Evolutionary conservation across 2,329 filamentous ascomycete species (phyloP).

Genomic region (Fusarium succisae): DNA sequence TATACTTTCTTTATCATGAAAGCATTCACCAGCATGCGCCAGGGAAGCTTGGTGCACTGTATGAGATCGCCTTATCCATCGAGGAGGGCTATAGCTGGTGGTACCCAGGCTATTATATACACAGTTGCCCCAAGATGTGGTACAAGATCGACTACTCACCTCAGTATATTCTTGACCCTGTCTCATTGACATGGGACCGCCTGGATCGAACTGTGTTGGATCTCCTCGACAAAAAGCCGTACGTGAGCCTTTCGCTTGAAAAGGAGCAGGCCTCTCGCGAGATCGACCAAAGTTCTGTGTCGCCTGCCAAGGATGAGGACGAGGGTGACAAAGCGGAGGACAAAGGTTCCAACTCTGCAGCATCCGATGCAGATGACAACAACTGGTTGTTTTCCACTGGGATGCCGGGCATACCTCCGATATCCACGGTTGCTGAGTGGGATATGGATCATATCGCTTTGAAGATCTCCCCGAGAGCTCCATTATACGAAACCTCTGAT

Average conservation of each 20-base stretch:
- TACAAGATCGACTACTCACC: slow-evolving; percentile 85
- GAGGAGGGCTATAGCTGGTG: slow-evolving; percentile 79
- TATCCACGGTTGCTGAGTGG: slow-evolving; percentile 61
- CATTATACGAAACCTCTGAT: slow-evolving; percentile 58
- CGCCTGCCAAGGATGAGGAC: background rate
- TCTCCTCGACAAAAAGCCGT: slow-evolving; percentile 64
- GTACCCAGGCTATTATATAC: slow-evolving; percentile 86
- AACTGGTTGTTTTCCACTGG: slow-evolving; percentile 63
- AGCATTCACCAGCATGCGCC: slow-evolving; percentile 75
- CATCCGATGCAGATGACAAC: slow-evolving; percentile 28
- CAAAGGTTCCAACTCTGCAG: background rate
- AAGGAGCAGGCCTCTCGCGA: slow-evolving; percentile 27
- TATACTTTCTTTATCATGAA: slow-evolving; percentile 85
- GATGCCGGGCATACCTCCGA: slow-evolving; percentile 73
- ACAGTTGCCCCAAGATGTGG: slow-evolving; percentile 82
- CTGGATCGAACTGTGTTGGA: slow-evolving; percentile 62
- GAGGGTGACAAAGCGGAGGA: background rate
- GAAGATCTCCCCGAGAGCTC: slow-evolving; percentile 52
- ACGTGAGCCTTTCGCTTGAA: slow-evolving; percentile 59
- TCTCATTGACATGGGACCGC: slow-evolving; percentile 69
- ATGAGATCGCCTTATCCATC: slow-evolving; percentile 75
- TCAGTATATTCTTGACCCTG: slow-evolving; percentile 77
- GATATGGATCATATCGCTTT: slow-evolving; percentile 70
- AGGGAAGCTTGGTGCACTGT: slow-evolving; percentile 78
- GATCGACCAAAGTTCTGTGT: background rate